phyloP scores from a whole-genome alignment of 2,329 filamentous ascomycete species.

The Phaeoacremonium minimum region DNA sequence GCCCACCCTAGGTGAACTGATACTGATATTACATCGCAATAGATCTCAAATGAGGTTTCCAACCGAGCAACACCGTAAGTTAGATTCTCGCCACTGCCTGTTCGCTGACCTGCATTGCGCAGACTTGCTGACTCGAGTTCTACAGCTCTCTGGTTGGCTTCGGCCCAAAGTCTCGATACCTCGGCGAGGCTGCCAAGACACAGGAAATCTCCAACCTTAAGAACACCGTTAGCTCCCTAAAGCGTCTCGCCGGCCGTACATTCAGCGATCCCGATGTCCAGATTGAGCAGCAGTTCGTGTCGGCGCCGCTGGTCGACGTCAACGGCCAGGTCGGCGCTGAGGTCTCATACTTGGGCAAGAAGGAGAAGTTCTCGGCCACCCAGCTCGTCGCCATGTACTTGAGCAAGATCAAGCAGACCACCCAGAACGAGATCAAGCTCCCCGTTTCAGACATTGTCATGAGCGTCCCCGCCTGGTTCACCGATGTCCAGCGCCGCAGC shows the following conservation, averaged over 20 bases:
- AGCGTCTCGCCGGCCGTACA: constrained; percentile 84
- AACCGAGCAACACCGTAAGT: constrained; percentile 97
- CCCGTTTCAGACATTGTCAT: constrained; percentile 91
- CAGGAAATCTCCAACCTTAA: constrained; percentile 99
- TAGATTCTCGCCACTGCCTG: constrained; percentile 4
- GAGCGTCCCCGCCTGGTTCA: constrained; percentile 96
- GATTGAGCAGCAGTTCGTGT: constrained; percentile 88
- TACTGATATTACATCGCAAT: constrained; percentile 12
- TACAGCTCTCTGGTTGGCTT: constrained; percentile 87
- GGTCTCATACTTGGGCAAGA: constrained; percentile 89
- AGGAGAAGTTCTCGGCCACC: constrained; percentile 90
- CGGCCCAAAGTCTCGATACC: constrained; percentile 86
- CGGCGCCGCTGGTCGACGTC: constrained; percentile 80
- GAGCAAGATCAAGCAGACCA: constrained; percentile 88
- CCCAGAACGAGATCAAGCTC: constrained; percentile 80
- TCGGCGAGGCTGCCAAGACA: constrained; percentile 94
- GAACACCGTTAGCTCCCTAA: constrained; percentile 92
- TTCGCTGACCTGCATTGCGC: constrained; percentile 8
- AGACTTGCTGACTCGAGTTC: constrained; percentile 9
- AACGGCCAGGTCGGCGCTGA: constrained; percentile 94
- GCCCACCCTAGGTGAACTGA: constrained; percentile 1
- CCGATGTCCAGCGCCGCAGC: constrained; percentile 83
- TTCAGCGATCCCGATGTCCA: constrained; percentile 88
- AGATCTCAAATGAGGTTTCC: constrained; percentile 99
- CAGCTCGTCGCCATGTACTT: constrained; percentile 95